Evolutionary conservation across 2,329 filamentous ascomycete species (phyloP).

Genomic region (Botrytis paeoniae): DNA sequence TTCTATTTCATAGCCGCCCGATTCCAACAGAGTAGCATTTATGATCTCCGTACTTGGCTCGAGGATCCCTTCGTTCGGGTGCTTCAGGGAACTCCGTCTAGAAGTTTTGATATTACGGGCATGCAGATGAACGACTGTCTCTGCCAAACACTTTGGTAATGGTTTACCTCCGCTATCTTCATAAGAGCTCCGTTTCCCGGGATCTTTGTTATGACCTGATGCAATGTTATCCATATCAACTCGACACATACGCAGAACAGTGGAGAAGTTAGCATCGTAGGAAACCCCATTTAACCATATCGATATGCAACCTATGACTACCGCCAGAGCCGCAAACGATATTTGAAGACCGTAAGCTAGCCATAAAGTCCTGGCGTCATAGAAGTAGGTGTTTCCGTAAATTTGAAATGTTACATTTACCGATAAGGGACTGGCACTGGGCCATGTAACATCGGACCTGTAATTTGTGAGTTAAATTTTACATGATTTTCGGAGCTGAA

Average conservation of each 20-base stretch:
- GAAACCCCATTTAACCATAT: no score
- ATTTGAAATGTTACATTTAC: no score
- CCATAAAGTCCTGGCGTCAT: no score
- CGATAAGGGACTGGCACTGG: no score
- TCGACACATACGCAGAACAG: neutral
- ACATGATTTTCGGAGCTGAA: no score
- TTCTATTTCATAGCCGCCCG: neutral
- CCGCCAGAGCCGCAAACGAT: no score
- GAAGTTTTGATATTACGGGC: neutral
- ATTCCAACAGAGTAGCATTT: neutral
- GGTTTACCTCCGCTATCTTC: neutral
- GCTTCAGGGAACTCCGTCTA: neutral
- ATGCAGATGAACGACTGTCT: neutral
- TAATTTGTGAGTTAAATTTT: no score
- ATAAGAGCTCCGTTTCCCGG: neutral
- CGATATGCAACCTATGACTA: no score
- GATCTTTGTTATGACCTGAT: neutral
- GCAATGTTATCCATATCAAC: neutral
- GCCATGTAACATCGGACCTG: no score
- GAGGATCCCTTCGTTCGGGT: rapidly evolving
- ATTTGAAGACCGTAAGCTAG: no score
- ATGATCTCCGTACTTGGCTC: neutral
- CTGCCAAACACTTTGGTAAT: neutral
- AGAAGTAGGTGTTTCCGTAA: no score
- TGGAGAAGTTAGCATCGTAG: no score